phyloP scores from a whole-genome alignment of 768 basidiomycete species.

The Infundibulicybe gibba region DNA sequence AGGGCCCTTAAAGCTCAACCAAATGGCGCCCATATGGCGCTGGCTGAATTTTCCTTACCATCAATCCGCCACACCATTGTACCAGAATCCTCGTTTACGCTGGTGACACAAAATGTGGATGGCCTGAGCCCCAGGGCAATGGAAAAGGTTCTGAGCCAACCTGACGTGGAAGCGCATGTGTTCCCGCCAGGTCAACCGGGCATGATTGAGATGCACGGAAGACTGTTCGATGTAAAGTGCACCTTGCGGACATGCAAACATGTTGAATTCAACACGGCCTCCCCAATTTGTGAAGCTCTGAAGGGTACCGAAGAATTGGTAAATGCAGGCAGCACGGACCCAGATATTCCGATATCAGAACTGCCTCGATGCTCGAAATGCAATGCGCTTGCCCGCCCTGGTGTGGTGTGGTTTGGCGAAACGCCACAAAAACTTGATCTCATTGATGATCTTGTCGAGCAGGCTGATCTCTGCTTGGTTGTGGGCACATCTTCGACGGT shows the following conservation, averaged over 20 bases:
- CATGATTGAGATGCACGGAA: conserved; percentile 63
- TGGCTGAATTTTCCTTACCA: conserved; percentile 43
- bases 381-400: conserved; percentile 41
- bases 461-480: conserved; percentile 51
- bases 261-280: conserved; percentile 31
- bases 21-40: conserved; percentile 52
- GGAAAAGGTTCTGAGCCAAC: conserved; percentile 17
- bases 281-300: conserved; percentile 43
- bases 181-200: conserved; percentile 14
- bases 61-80: conserved; percentile 30
- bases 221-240: conserved; percentile 52
- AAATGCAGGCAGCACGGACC: conserved; percentile 28
- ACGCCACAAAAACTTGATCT: conserved; percentile 29
- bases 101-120: conserved; percentile 66
- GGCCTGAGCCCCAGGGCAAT: conserved; percentile 41
- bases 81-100: conserved; percentile 40
- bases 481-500: conserved; percentile 54
- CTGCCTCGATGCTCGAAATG: conserved; percentile 45
- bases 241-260: conserved; percentile 35
- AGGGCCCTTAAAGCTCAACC: conserved; percentile 46
- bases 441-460: conserved; percentile 35
- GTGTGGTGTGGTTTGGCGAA: conserved; percentile 61
- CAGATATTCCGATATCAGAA: conserved; percentile 30
- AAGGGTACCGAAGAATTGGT: conserved; percentile 37
- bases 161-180: conserved; percentile 1